Conservation (phyloP, 495 filamentous ascomycete genomes). For the Penicillium egyptiacum region DNA sequence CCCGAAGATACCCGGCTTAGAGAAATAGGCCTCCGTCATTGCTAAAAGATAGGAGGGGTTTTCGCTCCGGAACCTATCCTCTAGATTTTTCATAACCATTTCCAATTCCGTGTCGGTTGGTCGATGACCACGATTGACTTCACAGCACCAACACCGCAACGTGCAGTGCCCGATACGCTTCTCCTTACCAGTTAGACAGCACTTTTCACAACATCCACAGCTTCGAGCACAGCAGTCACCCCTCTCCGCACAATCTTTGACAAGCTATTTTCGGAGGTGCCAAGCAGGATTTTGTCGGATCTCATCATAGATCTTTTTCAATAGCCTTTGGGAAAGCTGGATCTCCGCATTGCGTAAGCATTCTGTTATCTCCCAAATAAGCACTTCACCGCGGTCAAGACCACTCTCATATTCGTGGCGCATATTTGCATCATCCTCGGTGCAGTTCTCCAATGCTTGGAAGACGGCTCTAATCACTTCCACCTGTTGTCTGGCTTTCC, state of each 20-base stretch:
- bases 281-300: conserved; percentile 3
- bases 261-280: conserved; percentile 10
- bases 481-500: too few relatives aligned
- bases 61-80: background rate
- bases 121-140: background rate
- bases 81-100: too few relatives aligned
- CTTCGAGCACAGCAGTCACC: too few relatives aligned
- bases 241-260: background rate
- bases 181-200: background rate
- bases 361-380: background rate
- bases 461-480: background rate
- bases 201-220: conserved; percentile 10
- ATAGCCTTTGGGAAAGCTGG: background rate
- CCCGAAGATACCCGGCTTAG: background rate
- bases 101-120: background rate
- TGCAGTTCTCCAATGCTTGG: background rate
- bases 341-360: background rate
- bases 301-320: conserved; percentile 3
- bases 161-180: conserved; percentile 15
- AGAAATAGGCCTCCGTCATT: background rate
- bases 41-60: background rate
- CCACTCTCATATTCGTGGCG: background rate
- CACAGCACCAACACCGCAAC: conserved; percentile 6
- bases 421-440: too few relatives aligned
- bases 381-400: background rate